Conservation (phyloP, 148 eudicot species). For the Chenopodium album region DNA sequence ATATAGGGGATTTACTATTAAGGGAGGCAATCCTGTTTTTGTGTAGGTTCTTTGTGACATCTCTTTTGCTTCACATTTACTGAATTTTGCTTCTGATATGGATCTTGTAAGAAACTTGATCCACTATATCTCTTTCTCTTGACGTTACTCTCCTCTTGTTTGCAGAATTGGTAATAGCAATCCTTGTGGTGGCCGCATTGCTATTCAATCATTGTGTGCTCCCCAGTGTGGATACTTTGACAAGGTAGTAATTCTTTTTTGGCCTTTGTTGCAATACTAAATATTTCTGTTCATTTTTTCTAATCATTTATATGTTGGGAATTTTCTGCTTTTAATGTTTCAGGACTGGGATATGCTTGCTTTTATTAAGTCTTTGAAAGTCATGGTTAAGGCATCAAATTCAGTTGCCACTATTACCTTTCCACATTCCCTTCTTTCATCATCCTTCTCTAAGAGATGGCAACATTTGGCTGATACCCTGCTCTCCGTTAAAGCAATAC, state of each 20-base stretch:
- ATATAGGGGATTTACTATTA: too few relatives aligned
- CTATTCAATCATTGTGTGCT: constrained; percentile 87
- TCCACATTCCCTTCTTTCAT: constrained; percentile 72
- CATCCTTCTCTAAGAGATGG: constrained; percentile 76
- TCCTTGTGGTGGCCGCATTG: constrained; percentile 65
- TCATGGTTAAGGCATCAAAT: constrained; percentile 67
- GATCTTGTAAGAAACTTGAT: constrained; percentile 5
- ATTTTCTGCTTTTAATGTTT: neutral
- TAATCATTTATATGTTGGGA: neutral
- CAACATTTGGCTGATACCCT: constrained; percentile 97
- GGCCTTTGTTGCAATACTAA: neutral
- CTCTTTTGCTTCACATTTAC: neutral
- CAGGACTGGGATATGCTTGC: constrained; percentile 95
- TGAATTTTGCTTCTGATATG: neutral
- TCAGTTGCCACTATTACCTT: constrained; percentile 79
- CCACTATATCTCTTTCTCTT: neutral
- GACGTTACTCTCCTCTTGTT: constrained; percentile 6
- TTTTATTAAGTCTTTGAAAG: constrained; percentile 77
- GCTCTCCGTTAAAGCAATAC: constrained; percentile 84
- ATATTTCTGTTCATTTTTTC: neutral
- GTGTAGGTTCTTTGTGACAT: neutral
- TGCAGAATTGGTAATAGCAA: constrained; percentile 45
- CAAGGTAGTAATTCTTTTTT: constrained; percentile 37
- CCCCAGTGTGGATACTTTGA: constrained; percentile 82
- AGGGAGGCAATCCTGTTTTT: neutral